Percentiles rank a stretch among this genome's conserved stretches.
phyloP scores from a whole-genome alignment of 257 asterid species.

The Thymus mandschuricus region DNA sequence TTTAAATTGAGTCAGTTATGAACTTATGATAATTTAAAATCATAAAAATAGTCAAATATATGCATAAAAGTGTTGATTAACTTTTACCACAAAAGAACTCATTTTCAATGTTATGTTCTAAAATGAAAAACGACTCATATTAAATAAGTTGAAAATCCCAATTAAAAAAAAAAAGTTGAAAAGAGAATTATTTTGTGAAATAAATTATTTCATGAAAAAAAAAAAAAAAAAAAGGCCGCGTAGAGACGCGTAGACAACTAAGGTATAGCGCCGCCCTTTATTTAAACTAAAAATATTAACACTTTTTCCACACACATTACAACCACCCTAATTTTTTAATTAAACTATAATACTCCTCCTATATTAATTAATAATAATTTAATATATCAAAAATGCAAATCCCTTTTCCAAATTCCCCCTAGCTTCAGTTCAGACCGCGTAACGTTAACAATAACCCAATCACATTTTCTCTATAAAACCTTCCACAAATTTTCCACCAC shows the following conservation, averaged over 20 bases:
- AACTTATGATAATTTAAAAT: too few relatives aligned
- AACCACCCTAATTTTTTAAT: not conserved
- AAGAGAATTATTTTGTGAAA: too few relatives aligned
- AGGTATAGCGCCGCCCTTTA: conserved; percentile 40
- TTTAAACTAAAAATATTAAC: conserved; percentile 24
- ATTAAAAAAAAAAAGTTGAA: conserved; percentile 14
- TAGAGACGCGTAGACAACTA: conserved; percentile 50
- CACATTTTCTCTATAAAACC: conserved; percentile 28
- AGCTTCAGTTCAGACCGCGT: conserved; percentile 42
- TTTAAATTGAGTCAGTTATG: too few relatives aligned
- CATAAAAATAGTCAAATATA: too few relatives aligned
- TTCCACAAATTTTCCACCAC: not conserved
- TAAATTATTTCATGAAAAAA: too few relatives aligned
- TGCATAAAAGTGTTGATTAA: too few relatives aligned
- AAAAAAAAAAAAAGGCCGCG: conserved; percentile 27
- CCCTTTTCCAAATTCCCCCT: not conserved
- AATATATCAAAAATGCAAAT: not conserved
- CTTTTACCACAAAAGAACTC: too few relatives aligned
- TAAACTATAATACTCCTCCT: not conserved
- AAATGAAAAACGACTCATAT: too few relatives aligned
- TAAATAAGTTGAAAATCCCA: too few relatives aligned
- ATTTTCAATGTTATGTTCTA: too few relatives aligned
- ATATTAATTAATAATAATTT: too few relatives aligned
- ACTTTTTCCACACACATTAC: conserved; percentile 26
- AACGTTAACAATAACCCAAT: conserved; percentile 24